These are phyloP conservation scores for Kodamaea kaohsiungensis DNA, from an alignment of 805 yeast species.

Conservation along the genomic window DNA sequence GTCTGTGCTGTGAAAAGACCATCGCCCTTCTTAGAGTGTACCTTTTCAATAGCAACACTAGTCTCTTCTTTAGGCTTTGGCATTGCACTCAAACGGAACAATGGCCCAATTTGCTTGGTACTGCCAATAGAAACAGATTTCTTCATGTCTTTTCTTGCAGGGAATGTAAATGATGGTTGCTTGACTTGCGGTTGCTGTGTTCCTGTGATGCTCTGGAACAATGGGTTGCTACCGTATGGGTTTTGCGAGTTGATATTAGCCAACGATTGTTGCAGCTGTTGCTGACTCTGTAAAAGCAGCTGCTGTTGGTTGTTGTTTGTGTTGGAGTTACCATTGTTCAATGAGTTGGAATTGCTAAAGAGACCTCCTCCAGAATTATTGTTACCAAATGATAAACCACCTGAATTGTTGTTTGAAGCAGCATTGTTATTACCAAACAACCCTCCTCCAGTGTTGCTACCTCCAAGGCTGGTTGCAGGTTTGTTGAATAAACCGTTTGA, in stretches of 20 bases:
- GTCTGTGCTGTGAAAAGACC: slow-evolving; percentile 45
- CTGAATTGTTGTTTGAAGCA: slow-evolving; percentile 23
- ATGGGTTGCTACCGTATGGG: slow-evolving; percentile 80
- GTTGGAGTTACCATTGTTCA: slow-evolving; percentile 14
- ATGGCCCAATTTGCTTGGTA: slow-evolving; percentile 65
- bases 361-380: slow-evolving; percentile 24
- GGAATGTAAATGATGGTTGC: slow-evolving; percentile 16
- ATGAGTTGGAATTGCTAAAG: slow-evolving; percentile 18
- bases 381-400: slow-evolving; percentile 24
- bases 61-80: slow-evolving; percentile 12
- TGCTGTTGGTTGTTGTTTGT: slow-evolving; percentile 14
- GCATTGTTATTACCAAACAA: slow-evolving; percentile 19
- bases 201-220: slow-evolving; percentile 52
- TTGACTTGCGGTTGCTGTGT: slow-evolving; percentile 38
- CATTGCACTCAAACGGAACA: slow-evolving; percentile 30
- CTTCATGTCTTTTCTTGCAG: slow-evolving; percentile 32
- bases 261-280: slow-evolving; percentile 24
- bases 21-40: slow-evolving; percentile 10
- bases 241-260: slow-evolving; percentile 39
- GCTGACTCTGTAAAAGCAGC: slow-evolving; percentile 15
- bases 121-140: slow-evolving; percentile 58
- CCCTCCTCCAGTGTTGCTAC: slow-evolving; percentile 21
- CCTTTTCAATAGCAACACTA: background rate
- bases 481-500: slow-evolving; percentile 45
- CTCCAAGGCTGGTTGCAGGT: slow-evolving; percentile 27